Evolutionary conservation across 75 land plant genomes (phyloP).

Genomic region (Isoetes taiwanensis): DNA sequence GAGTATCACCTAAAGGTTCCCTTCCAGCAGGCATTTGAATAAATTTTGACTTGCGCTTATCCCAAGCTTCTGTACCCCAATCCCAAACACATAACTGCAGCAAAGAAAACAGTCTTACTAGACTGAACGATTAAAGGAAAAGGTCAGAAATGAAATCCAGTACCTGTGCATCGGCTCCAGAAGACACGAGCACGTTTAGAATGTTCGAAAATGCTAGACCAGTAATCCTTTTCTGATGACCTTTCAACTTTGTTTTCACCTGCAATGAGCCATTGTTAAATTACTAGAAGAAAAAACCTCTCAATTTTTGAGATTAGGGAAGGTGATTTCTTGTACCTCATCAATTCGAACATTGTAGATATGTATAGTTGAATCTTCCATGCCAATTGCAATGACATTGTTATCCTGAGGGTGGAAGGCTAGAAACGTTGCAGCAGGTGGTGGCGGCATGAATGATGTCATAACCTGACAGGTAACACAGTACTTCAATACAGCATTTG

Average conservation of each 20-base stretch:
- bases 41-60: constrained; percentile 42
- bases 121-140: neutral
- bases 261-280: constrained; percentile 10
- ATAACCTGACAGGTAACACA: constrained; percentile 30
- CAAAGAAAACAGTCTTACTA: neutral
- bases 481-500: neutral
- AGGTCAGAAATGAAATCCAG: neutral
- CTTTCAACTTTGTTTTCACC: constrained; percentile 47
- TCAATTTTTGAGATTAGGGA: too few species aligned
- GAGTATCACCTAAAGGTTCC: constrained; percentile 28
- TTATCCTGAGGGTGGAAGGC: constrained; percentile 81
- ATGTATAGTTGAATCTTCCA: constrained; percentile 75
- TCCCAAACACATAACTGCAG: constrained; percentile 55
- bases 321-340: constrained; percentile 43
- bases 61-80: constrained; percentile 70
- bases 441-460: constrained; percentile 80
- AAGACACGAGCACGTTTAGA: constrained; percentile 49
- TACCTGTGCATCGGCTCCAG: constrained; percentile 72
- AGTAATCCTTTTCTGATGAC: constrained; percentile 57
- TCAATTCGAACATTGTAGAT: constrained; percentile 65
- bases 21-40: constrained; percentile 29
- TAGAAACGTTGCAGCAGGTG: constrained; percentile 70
- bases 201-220: constrained; percentile 54
- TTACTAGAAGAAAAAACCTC: neutral
- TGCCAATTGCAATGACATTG: constrained; percentile 73